Evolutionary conservation across 805 yeast genomes (phyloP).

Genomic region (Lipomyces yamanashiensis): DNA sequence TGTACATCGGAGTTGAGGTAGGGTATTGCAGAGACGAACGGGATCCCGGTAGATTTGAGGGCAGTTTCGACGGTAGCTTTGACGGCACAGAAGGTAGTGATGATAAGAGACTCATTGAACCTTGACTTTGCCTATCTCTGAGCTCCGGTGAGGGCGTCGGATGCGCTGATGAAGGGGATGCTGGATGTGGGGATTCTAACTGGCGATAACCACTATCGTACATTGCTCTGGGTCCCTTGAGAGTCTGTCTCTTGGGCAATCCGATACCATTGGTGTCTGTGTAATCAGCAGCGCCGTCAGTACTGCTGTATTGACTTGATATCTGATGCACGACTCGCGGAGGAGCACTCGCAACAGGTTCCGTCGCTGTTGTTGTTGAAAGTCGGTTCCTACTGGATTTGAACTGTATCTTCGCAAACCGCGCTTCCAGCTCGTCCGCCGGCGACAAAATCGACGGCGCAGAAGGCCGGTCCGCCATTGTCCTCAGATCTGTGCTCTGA

Average conservation of each 20-base stretch:
- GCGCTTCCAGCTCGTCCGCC: constrained; percentile 6
- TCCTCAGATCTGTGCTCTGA: neutral
- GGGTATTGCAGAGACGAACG: neutral
- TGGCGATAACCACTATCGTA: constrained; percentile 1
- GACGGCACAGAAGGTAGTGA: constrained; percentile 14
- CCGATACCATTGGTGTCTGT: neutral
- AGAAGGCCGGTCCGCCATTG: constrained; percentile 8
- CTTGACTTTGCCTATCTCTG: neutral
- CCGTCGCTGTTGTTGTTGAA: neutral
- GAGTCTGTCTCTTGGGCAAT: neutral
- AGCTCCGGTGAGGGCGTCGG: neutral
- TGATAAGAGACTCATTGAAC: neutral
- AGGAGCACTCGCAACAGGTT: neutral
- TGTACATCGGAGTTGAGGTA: neutral
- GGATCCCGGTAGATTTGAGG: neutral
- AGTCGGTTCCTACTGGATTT: neutral
- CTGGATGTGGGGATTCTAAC: neutral
- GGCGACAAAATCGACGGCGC: constrained; percentile 9
- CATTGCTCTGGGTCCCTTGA: constrained; percentile 6
- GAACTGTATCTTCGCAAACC: constrained; percentile 7
- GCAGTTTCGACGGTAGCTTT: neutral
- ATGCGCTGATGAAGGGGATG: neutral
- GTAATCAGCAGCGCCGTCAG: neutral
- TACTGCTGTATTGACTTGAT: neutral
- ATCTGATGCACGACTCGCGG: neutral